A percentile compares a stretch with the other conserved stretches of the same genome.
Evolutionary conservation across 345 rosid species (phyloP).

Genomic region (Acer campestre): DNA sequence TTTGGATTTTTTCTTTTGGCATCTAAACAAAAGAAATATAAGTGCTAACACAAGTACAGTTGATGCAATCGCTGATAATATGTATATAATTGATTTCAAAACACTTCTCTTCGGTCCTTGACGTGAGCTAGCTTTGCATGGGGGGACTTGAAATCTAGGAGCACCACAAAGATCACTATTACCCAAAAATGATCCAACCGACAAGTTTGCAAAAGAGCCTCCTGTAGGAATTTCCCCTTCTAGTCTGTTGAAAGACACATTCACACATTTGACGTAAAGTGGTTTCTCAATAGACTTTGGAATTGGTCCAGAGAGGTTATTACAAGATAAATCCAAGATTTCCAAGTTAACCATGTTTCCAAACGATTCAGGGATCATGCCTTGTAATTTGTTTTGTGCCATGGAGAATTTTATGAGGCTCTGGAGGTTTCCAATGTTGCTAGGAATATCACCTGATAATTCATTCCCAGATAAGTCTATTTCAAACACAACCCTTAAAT

Average conservation of each 20-base stretch:
- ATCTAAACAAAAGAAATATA: background rate
- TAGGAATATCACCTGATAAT: no score
- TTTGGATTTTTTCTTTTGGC: background rate
- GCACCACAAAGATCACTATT: conserved; percentile 10
- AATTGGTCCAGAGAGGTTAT: conserved; percentile 14
- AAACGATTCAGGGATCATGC: conserved; percentile 14
- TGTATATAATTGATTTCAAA: background rate
- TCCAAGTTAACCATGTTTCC: conserved; percentile 6
- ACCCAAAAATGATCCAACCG: conserved; percentile 7
- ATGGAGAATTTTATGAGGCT: no score
- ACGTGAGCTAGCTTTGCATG: background rate
- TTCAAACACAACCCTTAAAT: no score
- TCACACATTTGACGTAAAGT: background rate
- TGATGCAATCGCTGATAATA: background rate
- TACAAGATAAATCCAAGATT: conserved; percentile 19
- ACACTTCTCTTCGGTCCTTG: background rate
- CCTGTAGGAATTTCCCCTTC: conserved; percentile 27
- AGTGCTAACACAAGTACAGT: background rate
- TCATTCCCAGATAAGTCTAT: no score
- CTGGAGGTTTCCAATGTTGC: no score
- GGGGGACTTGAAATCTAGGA: background rate
- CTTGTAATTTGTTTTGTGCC: no score
- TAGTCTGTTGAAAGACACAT: conserved; percentile 22
- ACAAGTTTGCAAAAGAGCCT: conserved; percentile 21
- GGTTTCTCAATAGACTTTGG: conserved; percentile 23